Percentiles rank a stretch among this genome's conserved stretches.
Evolutionary conservation across 805 yeast species (phyloP).

Genomic region (Kuraishia cidri): DNA sequence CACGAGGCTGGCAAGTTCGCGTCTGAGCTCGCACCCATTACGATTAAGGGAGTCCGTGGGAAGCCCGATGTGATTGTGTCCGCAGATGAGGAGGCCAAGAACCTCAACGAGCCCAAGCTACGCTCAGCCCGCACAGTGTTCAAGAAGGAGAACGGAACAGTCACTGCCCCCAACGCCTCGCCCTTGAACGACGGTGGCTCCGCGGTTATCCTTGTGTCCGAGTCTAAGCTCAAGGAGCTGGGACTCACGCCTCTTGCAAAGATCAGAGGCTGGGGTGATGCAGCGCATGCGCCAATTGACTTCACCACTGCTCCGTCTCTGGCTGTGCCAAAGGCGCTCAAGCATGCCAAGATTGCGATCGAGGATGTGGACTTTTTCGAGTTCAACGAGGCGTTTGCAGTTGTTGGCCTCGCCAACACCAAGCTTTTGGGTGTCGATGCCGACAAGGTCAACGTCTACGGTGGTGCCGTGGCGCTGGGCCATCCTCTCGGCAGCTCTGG

Average conservation of each 20-base stretch:
- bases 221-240: constrained; percentile 73
- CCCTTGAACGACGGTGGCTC: constrained; percentile 98
- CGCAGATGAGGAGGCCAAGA: constrained; percentile 77
- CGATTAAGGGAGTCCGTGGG: constrained; percentile 84
- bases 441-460: constrained; percentile 76
- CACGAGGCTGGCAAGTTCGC: constrained; percentile 74
- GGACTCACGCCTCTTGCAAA: constrained; percentile 84
- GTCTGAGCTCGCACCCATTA: constrained; percentile 78
- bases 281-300: constrained; percentile 90
- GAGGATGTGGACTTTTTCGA: constrained; percentile 83
- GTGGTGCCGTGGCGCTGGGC: constrained; percentile 95
- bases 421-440: constrained; percentile 55
- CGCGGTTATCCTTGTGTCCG: constrained; percentile 84
- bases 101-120: constrained; percentile 71
- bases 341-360: constrained; percentile 63
- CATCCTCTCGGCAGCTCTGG: constrained; percentile 97
- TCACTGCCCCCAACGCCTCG: constrained; percentile 96
- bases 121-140: constrained; percentile 88
- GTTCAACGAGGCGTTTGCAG: constrained; percentile 96
- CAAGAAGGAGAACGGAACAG: constrained; percentile 89
- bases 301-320: constrained; percentile 94
- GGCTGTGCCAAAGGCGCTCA: constrained; percentile 93
- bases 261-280: constrained; percentile 95
- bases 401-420: constrained; percentile 87
- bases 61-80: constrained; percentile 71